Evolutionary conservation across 208 protist genomes (phyloP).

Genomic region (Trichomonas tenax): DNA sequence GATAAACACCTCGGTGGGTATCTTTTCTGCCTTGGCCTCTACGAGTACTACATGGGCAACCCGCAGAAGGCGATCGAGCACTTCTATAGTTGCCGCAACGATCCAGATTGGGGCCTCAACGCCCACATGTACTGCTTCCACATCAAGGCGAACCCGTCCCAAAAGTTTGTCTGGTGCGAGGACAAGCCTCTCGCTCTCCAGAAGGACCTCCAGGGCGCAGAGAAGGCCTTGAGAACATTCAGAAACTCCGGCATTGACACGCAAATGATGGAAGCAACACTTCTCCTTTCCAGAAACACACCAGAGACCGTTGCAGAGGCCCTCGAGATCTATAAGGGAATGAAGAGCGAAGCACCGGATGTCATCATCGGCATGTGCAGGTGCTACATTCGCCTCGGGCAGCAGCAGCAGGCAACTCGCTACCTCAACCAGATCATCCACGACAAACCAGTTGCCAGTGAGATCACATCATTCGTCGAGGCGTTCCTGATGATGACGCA

Average conservation of each 20-base stretch:
- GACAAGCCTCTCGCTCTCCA: background rate
- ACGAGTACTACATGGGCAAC: background rate
- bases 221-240: background rate
- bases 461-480: background rate
- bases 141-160: background rate
- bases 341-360: background rate
- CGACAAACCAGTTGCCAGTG: background rate
- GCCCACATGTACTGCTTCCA: background rate
- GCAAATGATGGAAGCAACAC: background rate
- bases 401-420: background rate
- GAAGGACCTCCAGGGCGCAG: background rate
- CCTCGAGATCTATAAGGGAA: background rate
- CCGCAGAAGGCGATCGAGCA: background rate
- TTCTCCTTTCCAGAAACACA: background rate
- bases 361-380: background rate
- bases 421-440: background rate
- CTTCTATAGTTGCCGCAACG: background rate
- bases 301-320: background rate
- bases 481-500: background rate
- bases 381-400: background rate
- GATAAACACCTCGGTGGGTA: background rate
- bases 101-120: background rate
- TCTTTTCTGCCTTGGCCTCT: background rate
- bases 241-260: background rate
- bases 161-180: background rate